These are phyloP conservation scores for Cynanchum wilfordii DNA, from an alignment of 257 asterid genomes.

Conservation along the genomic window DNA sequence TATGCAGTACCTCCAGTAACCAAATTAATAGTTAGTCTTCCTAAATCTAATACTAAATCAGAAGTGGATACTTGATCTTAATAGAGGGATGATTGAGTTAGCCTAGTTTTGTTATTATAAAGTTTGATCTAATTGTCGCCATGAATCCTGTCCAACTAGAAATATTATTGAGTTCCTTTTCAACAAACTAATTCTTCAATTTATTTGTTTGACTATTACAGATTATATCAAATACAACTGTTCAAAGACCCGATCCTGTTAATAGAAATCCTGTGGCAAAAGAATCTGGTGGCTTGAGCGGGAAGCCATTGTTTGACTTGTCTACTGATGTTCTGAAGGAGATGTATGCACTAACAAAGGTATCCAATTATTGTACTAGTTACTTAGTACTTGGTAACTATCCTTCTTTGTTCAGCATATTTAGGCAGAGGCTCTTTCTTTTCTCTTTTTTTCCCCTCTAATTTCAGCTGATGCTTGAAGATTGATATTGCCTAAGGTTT, in stretches of 20 bases:
- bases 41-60: too few species aligned
- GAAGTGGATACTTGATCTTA: too few species aligned
- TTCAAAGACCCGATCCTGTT: constrained; percentile 76
- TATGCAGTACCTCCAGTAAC: too few species aligned
- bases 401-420: background rate
- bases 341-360: constrained; percentile 91
- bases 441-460: too few species aligned
- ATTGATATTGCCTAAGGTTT: background rate
- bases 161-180: background rate
- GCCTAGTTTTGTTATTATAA: background rate
- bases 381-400: background rate
- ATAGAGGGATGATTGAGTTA: background rate
- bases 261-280: constrained; percentile 51
- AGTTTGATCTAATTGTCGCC: background rate
- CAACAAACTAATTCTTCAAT: background rate
- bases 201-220: constrained; percentile 28
- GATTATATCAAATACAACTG: constrained; percentile 89
- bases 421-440: background rate
- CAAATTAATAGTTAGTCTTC: too few species aligned
- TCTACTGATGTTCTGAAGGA: constrained; percentile 80
- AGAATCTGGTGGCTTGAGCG: constrained; percentile 97
- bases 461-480: background rate
- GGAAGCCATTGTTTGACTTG: constrained; percentile 63
- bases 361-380: constrained; percentile 23
- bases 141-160: background rate